These are phyloP conservation scores for Colletotrichum sp. DNA, from an alignment of 2,329 filamentous ascomycete species.

Conservation along the genomic window DNA sequence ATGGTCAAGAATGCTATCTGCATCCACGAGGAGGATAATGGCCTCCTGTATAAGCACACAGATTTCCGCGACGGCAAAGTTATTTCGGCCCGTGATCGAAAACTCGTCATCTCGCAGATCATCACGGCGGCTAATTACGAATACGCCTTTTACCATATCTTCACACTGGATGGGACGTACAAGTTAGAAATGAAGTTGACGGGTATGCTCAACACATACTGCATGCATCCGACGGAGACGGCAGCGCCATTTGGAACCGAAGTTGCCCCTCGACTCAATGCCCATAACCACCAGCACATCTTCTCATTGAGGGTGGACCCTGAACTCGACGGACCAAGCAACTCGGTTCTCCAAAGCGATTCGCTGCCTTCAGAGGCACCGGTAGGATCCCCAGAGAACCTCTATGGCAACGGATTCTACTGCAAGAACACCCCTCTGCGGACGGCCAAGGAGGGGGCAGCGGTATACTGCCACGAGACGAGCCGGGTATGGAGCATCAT, in stretches of 20 bases:
- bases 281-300: conserved; percentile 63
- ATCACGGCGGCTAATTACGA: conserved; percentile 82
- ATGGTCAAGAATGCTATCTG: conserved; percentile 80
- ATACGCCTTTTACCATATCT: conserved; percentile 58
- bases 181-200: conserved; percentile 60
- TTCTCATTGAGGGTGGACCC: conserved; percentile 48
- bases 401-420: conserved; percentile 77
- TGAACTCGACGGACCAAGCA: conserved; percentile 57
- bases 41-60: conserved; percentile 78
- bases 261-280: conserved; percentile 56
- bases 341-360: conserved; percentile 72
- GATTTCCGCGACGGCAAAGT: conserved; percentile 76
- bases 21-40: conserved; percentile 78
- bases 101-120: conserved; percentile 74
- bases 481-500: conserved; percentile 29
- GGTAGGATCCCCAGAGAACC: conserved; percentile 72
- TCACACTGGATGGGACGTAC: conserved; percentile 69
- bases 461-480: conserved; percentile 24
- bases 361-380: conserved; percentile 65
- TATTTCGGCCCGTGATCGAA: conserved; percentile 74
- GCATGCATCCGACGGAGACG: conserved; percentile 40
- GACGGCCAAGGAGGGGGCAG: conserved; percentile 26
- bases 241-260: conserved; percentile 52
- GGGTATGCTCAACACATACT: conserved; percentile 47
- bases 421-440: conserved; percentile 30